These are phyloP conservation scores for Solanum pinnatisectum DNA, from an alignment of 257 asterid species.

Conservation along the genomic window DNA sequence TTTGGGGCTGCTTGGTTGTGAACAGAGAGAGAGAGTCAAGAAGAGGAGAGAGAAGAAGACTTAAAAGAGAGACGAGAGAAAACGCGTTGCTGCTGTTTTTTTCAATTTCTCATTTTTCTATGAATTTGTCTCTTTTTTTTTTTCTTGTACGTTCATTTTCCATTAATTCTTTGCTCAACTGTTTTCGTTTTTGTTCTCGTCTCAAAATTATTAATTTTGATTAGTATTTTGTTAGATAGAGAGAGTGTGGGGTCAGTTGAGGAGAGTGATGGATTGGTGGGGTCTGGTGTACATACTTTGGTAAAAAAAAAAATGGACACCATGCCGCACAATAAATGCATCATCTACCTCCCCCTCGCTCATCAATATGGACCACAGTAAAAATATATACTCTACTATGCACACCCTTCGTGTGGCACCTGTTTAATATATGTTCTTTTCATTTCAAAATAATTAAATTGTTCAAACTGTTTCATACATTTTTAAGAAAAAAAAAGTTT, in stretches of 20 bases:
- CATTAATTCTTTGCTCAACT: slow-evolving; percentile 1
- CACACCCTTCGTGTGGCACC: no score
- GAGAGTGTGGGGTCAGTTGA: neutral
- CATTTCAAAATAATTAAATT: neutral
- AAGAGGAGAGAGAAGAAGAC: neutral
- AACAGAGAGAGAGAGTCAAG: slow-evolving; percentile 13
- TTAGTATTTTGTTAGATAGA: neutral
- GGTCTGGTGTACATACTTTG: neutral
- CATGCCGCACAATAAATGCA: neutral
- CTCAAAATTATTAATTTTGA: neutral
- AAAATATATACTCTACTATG: no score
- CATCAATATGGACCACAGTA: neutral
- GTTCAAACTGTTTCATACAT: no score
- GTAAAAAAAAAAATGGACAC: neutral
- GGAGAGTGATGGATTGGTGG: no score
- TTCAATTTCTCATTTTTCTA: neutral
- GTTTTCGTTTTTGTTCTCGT: neutral
- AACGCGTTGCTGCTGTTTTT: slow-evolving; percentile 33
- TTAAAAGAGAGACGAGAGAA: slow-evolving; percentile 9
- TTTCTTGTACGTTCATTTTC: neutral
- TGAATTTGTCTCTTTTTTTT: neutral
- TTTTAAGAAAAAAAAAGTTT: no score
- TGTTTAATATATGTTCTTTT: no score
- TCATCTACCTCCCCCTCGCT: neutral
- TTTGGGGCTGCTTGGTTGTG: slow-evolving; percentile 23